Evolutionary conservation across 768 basidiomycete species (phyloP).

Genomic region (Artomyces pyxidatus): DNA sequence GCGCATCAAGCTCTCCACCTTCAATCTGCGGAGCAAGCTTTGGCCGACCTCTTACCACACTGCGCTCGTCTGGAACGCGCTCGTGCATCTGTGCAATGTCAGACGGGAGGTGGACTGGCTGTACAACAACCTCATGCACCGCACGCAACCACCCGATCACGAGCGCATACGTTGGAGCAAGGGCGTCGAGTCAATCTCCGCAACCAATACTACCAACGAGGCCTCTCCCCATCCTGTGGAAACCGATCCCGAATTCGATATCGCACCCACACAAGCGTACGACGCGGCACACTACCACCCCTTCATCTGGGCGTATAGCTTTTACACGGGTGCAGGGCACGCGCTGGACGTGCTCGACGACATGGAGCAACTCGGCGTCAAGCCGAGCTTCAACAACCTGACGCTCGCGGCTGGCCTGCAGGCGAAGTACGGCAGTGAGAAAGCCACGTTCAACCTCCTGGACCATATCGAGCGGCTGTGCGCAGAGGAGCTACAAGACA

Average conservation of each 20-base stretch:
- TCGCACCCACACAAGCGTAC: slow-evolving; percentile 11
- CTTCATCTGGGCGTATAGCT: slow-evolving; percentile 39
- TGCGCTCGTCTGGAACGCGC: slow-evolving; percentile 27
- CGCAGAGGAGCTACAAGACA: not conserved
- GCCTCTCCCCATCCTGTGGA: not conserved
- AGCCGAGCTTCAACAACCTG: slow-evolving; percentile 39
- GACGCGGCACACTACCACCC: slow-evolving; percentile 41
- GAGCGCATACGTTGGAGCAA: slow-evolving; percentile 2
- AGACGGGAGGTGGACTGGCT: slow-evolving; percentile 25
- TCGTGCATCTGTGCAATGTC: slow-evolving; percentile 18
- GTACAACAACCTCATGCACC: slow-evolving; percentile 35
- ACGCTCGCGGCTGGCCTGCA: slow-evolving; percentile 42
- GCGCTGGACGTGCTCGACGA: slow-evolving; percentile 40
- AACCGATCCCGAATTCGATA: not conserved
- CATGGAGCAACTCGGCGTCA: slow-evolving; percentile 40
- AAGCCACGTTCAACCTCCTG: slow-evolving; percentile 33
- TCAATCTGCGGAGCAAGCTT: slow-evolving; percentile 16
- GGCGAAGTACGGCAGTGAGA: slow-evolving; percentile 30
- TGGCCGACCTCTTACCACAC: slow-evolving; percentile 29
- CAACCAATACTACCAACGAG: not conserved
- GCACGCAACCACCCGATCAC: no score
- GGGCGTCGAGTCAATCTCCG: no score
- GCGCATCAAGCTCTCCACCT: slow-evolving; percentile 16
- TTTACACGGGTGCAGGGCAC: slow-evolving; percentile 21
- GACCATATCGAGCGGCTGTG: slow-evolving; percentile 28